A percentile compares a stretch with the other conserved stretches of the same genome.
These are phyloP conservation scores for Wickerhamomyces chaumierensis DNA, from an alignment of 805 yeast species.

Conservation along the genomic window DNA sequence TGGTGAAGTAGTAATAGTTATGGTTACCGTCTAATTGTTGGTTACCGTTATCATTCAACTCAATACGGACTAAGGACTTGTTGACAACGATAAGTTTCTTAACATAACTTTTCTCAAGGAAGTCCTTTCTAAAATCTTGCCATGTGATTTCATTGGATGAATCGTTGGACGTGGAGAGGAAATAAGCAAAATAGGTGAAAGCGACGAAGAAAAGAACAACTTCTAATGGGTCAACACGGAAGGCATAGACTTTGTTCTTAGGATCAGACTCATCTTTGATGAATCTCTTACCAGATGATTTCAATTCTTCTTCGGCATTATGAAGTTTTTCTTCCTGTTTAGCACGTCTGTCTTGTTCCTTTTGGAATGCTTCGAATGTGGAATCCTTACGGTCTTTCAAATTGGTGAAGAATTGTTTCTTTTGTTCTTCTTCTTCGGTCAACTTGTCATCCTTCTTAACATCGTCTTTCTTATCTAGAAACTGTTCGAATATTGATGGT, in stretches of 20 bases:
- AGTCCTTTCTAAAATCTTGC: conserved; percentile 78
- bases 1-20: conserved; percentile 49
- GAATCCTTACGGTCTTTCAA: conserved; percentile 5
- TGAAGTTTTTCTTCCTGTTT: conserved; percentile 10
- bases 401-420: conserved; percentile 6
- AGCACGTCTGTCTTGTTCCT: conserved; percentile 1
- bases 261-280: conserved; percentile 20
- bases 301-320: conserved; percentile 10
- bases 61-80: conserved; percentile 63
- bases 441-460: conserved; percentile 1
- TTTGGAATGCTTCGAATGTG: conserved; percentile 2
- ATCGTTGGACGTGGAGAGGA: conserved; percentile 17
- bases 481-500: conserved; percentile 7
- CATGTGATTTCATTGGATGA: conserved; percentile 59
- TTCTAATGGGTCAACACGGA: conserved; percentile 24
- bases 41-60: conserved; percentile 49
- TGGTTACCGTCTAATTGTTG: conserved; percentile 28
- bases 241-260: conserved; percentile 19
- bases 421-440: conserved; percentile 4
- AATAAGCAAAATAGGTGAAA: conserved; percentile 21
- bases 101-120: conserved; percentile 71
- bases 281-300: conserved; percentile 10
- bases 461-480: conserved; percentile 3
- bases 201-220: conserved; percentile 22
- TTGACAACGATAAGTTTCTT: conserved; percentile 65